phyloP scores from a whole-genome alignment of 139 green algal species.

The Pleodorina starrii region DNA sequence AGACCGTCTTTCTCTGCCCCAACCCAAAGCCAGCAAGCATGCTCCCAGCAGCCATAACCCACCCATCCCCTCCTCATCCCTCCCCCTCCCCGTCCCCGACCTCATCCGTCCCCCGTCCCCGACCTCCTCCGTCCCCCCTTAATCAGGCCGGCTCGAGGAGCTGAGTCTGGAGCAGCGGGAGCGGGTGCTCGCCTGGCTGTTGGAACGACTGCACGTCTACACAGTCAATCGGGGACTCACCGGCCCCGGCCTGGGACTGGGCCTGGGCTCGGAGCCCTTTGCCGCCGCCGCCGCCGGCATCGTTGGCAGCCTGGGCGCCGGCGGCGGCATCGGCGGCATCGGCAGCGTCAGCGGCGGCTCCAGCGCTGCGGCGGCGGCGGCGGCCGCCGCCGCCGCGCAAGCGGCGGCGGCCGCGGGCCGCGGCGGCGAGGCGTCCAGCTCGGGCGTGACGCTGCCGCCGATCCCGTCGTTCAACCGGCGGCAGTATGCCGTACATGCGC shows the following conservation, averaged over 20 bases:
- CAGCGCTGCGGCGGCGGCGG: not conserved
- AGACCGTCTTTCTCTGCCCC: no score
- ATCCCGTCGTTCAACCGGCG: slow-evolving; percentile 51
- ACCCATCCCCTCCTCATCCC: no score
- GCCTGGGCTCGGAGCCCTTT: not conserved
- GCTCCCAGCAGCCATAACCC: no score
- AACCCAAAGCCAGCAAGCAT: no score
- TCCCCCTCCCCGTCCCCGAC: no score
- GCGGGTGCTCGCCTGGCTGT: slow-evolving; percentile 60
- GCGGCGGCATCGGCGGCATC: not conserved
- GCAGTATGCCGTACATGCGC: slow-evolving; percentile 11
- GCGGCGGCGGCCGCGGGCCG: not conserved
- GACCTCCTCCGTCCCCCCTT: no score
- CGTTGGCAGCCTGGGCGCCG: not conserved
- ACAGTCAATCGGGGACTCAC: not conserved
- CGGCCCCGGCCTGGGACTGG: not conserved
- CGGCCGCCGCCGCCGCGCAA: not conserved
- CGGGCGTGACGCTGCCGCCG: slow-evolving; percentile 44
- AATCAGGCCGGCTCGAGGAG: slow-evolving; percentile 61
- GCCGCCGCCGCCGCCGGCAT: not conserved
- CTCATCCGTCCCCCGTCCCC: no score
- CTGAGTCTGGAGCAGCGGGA: slow-evolving; percentile 63
- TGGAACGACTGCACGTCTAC: slow-evolving; percentile 59
- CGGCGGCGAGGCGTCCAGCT: not conserved
- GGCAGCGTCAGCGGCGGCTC: not conserved